These are phyloP conservation scores for Phlegmacium glaucopus DNA, from an alignment of 768 basidiomycete genomes.

Conservation along the genomic window DNA sequence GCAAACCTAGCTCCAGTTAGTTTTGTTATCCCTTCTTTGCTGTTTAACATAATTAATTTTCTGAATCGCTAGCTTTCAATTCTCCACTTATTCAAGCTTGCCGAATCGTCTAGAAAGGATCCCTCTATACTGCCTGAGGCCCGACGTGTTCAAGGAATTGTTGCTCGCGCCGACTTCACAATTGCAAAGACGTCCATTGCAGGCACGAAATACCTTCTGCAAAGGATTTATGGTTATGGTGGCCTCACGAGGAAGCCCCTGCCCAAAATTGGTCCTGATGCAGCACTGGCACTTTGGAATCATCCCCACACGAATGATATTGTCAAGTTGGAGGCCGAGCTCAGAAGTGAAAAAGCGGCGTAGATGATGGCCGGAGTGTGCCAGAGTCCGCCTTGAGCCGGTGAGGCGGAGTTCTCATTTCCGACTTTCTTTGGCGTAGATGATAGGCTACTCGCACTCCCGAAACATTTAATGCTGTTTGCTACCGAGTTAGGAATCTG, in stretches of 20 bases:
- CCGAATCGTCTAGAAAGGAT: conserved; percentile 52
- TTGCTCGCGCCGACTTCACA: conserved; percentile 77
- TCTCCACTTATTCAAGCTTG: conserved; percentile 58
- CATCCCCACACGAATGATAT: conserved; percentile 73
- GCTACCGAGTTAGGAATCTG: not conserved
- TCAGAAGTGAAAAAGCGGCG: conserved; percentile 38
- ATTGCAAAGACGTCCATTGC: conserved; percentile 73
- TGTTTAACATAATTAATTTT: too few species aligned
- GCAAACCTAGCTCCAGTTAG: conserved; percentile 78
- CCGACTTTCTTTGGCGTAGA: too few species aligned
- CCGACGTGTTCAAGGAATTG: conserved; percentile 72
- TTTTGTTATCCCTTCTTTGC: not conserved
- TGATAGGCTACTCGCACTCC: too few species aligned
- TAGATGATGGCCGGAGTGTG: not conserved
- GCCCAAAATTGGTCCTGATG: conserved; percentile 53
- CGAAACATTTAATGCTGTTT: too few species aligned
- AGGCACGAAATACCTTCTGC: conserved; percentile 79
- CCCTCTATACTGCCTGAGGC: conserved; percentile 61
- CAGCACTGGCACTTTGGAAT: conserved; percentile 62
- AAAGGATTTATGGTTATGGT: conserved; percentile 78
- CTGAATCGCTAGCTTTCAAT: conserved; percentile 45
- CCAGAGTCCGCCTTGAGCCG: not conserved
- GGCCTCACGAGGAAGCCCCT: conserved; percentile 79
- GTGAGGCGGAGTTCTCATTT: too few species aligned
- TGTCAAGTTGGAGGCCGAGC: conserved; percentile 56